Evolutionary conservation across 352 stramenopile genomes (phyloP), one percentile per base, ranked within the genome.

Genomic region (Chrysophaeum taylorii): DNA sequence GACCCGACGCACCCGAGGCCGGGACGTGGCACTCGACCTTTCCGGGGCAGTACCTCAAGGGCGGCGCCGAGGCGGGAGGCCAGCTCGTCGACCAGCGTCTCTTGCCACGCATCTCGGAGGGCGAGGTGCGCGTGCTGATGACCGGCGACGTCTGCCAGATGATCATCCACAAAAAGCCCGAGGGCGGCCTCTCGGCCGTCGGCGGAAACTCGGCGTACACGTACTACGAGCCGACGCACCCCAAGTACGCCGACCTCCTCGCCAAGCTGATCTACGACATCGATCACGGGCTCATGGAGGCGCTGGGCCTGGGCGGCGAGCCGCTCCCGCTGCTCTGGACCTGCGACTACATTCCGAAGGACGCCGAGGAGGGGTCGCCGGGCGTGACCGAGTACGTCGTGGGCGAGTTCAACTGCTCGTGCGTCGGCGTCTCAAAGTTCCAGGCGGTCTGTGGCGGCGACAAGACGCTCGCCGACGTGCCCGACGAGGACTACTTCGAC

Each of bases 91-190:
- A 69, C 60, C 62, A 69, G 33, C n/a, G 62, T 14, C 60, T 69
- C 62, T 69, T 69, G n/a, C 62, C 62, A 60, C 16, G 62, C 21
- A 69, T 69, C 38, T 27, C 38, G 14, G 62, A 69, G 23, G 62
- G 62, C 25, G 62, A 69, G 60, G 62, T 69, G 14, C 27, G 62
- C 39, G 53, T 41, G 27, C 21, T 35, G 7, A 38, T 69, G 7
- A 45, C 60, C 23, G 62, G 62, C 25, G 29, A 41, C 23, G 62
- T 39, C 36, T 62, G 36, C 31, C 31, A 39, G 9, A 35, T 39
- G 16, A 62, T 62, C 16, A 53, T 70, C 4, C 64, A 70, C 39
- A 70, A 70, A 53, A 70, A 70, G 48, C 64, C 64, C 33, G 64
- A 70, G 64, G 64, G 64, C 23, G 64, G 64, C 5, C 25, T 70